phyloP scores from a whole-genome alignment of 768 basidiomycete species.

The Strobilomyces echinocephalus region DNA sequence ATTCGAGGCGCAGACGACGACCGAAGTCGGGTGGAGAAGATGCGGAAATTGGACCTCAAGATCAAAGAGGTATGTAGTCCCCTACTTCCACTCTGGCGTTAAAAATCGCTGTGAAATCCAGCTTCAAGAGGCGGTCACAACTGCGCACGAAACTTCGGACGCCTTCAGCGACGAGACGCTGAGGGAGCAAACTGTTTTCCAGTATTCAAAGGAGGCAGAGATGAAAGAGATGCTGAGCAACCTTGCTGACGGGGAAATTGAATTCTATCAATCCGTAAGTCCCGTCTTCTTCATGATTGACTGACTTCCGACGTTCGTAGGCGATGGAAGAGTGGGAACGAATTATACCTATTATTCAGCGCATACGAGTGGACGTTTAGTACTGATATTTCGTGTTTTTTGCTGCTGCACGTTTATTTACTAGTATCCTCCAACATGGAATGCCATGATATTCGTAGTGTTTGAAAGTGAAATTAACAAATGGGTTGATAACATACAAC shows the following conservation, averaged over 20 bases:
- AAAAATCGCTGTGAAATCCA: constrained; percentile 29
- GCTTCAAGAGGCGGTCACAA: constrained; percentile 95
- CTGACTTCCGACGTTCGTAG: constrained; percentile 33
- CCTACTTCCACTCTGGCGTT: not conserved
- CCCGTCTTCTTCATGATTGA: not conserved
- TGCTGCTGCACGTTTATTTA: constrained; percentile 9
- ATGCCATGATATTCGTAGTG: constrained; percentile 1
- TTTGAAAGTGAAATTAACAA: not conserved
- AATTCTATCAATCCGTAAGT: constrained; percentile 81
- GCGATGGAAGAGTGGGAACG: constrained; percentile 98
- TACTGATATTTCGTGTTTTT: constrained; percentile 19
- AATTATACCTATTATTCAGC: constrained; percentile 89
- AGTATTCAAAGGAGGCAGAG: constrained; percentile 85
- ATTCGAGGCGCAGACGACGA: constrained; percentile 93
- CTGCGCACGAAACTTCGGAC: constrained; percentile 92
- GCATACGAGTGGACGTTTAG: constrained; percentile 89
- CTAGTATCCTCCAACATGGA: constrained; percentile 11
- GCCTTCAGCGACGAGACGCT: constrained; percentile 96
- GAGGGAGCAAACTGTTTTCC: constrained; percentile 86
- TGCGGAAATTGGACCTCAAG: constrained; percentile 86
- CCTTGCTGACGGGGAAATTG: constrained; percentile 91
- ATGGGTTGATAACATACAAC: not conserved
- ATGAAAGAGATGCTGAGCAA: constrained; percentile 94
- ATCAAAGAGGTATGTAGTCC: constrained; percentile 78
- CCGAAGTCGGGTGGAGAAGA: constrained; percentile 85